Percentiles rank a stretch among this genome's conserved stretches.
These are phyloP conservation scores for Pyrenula massariospora DNA, from an alignment of 495 filamentous ascomycete species.

Conservation along the genomic window DNA sequence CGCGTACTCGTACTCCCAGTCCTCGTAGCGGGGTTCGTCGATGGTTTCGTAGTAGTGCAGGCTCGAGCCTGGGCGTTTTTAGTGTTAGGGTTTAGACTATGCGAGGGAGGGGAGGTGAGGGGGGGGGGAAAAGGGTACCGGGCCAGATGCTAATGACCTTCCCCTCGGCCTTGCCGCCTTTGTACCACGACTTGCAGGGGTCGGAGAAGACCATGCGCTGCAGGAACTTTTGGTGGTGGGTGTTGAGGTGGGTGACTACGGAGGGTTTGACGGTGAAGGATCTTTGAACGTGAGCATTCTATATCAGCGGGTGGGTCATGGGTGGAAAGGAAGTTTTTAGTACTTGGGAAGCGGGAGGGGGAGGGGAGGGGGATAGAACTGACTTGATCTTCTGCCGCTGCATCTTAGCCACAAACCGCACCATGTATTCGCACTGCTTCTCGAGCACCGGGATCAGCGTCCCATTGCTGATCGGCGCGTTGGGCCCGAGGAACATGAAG, in stretches of 20 bases:
- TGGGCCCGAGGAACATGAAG: slow-evolving; percentile 20
- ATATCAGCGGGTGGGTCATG: neutral
- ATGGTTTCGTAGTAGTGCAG: slow-evolving; percentile 41
- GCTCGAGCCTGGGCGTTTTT: slow-evolving; percentile 8
- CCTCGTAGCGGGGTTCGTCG: slow-evolving; percentile 31
- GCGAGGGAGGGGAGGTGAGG: neutral
- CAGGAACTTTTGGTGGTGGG: slow-evolving; percentile 35
- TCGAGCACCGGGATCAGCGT: slow-evolving; percentile 33
- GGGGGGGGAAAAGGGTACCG: neutral
- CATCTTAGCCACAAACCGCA: slow-evolving; percentile 34
- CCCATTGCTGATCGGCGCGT: slow-evolving; percentile 23
- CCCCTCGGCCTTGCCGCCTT: slow-evolving; percentile 24
- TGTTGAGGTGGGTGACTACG: slow-evolving; percentile 31
- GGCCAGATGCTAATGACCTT: slow-evolving; percentile 13
- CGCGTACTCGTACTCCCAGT: slow-evolving; percentile 24
- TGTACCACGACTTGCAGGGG: slow-evolving; percentile 45
- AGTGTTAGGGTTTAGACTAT: too few species aligned
- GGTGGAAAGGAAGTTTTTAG: neutral
- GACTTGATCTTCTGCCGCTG: slow-evolving; percentile 26
- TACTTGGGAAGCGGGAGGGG: neutral
- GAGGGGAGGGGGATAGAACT: neutral
- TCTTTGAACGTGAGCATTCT: neutral
- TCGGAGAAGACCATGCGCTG: slow-evolving; percentile 30
- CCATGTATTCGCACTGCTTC: slow-evolving; percentile 38
- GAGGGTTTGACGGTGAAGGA: slow-evolving; percentile 6